A percentile compares a stretch with the other conserved stretches of the same genome.
Evolutionary conservation across 768 basidiomycete species (phyloP).

Genomic region (Amanita molliuscula): DNA sequence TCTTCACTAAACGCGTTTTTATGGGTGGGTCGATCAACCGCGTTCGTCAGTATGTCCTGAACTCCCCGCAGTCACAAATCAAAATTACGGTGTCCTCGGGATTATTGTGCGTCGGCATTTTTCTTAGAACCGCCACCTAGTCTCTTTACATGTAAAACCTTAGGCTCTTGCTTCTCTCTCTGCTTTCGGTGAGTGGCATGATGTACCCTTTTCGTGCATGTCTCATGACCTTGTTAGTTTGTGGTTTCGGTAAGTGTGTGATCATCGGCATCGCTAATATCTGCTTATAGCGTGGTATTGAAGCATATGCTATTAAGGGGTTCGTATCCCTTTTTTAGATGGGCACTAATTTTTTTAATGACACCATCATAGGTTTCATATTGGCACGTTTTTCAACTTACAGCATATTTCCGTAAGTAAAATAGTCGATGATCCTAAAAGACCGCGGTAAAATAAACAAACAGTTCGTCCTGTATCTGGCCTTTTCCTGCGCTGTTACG

Average conservation of each 20-base stretch:
- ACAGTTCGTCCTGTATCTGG: conserved; percentile 21
- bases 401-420: conserved; percentile 17
- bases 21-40: conserved; percentile 10
- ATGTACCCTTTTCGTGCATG: not conserved
- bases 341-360: no score
- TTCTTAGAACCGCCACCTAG: no score
- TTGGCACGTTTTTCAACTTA: conserved; percentile 17
- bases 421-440: not conserved
- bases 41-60: not conserved
- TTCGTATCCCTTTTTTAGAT: conserved; percentile 9
- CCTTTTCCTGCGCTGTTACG: conserved; percentile 24
- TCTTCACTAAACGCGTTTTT: conserved; percentile 19
- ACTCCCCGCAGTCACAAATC: not conserved
- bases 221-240: conserved; percentile 6
- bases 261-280: not conserved
- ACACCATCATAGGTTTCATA: conserved; percentile 11
- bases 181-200: conserved; percentile 11
- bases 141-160: not conserved
- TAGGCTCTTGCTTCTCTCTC: conserved; percentile 9
- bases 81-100: not conserved
- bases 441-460: not conserved
- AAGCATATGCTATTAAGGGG: conserved; percentile 21
- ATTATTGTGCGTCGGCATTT: not conserved
- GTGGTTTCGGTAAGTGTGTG: conserved; percentile 6
- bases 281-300: not conserved